A percentile compares a stretch with the other conserved stretches of the same genome.
phyloP scores from a whole-genome alignment of 345 rosid genomes.

The Angophora floribunda region DNA sequence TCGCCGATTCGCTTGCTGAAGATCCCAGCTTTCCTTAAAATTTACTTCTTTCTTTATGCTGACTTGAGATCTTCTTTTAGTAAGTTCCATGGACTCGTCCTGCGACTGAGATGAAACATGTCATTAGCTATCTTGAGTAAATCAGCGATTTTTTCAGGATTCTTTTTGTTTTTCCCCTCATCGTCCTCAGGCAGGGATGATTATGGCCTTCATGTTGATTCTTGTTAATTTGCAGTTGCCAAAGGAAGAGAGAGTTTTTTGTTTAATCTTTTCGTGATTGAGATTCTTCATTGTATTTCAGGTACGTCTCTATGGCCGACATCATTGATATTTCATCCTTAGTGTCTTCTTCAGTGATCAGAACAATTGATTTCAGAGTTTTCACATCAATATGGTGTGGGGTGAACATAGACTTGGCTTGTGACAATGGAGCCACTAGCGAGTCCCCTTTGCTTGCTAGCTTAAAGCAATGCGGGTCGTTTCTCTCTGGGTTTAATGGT shows the following conservation, averaged over 20 bases:
- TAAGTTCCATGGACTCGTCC: background rate
- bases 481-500: slow-evolving; percentile 58
- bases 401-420: slow-evolving; percentile 32
- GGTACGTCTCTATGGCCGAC: slow-evolving; percentile 83
- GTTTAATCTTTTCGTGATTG: background rate
- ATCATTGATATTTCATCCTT: slow-evolving; percentile 61
- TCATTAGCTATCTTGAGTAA: background rate
- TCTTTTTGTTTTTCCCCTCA: background rate
- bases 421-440: slow-evolving; percentile 19
- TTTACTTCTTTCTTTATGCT: background rate
- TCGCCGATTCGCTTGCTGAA: background rate
- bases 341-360: slow-evolving; percentile 47
- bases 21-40: background rate
- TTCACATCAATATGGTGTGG: slow-evolving; percentile 67
- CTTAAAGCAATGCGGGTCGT: slow-evolving; percentile 56
- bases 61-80: background rate
- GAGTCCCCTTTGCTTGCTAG: slow-evolving; percentile 26
- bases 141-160: background rate
- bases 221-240: background rate
- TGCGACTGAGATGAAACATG: background rate
- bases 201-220: background rate
- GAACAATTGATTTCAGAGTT: slow-evolving; percentile 66
- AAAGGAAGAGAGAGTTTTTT: background rate
- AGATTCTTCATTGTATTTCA: slow-evolving; percentile 8
- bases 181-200: background rate